A percentile compares a stretch with the other conserved stretches of the same genome.
Conservation (phyloP, 2,329 filamentous ascomycete species). For the Thermoascus crustaceus region DNA sequence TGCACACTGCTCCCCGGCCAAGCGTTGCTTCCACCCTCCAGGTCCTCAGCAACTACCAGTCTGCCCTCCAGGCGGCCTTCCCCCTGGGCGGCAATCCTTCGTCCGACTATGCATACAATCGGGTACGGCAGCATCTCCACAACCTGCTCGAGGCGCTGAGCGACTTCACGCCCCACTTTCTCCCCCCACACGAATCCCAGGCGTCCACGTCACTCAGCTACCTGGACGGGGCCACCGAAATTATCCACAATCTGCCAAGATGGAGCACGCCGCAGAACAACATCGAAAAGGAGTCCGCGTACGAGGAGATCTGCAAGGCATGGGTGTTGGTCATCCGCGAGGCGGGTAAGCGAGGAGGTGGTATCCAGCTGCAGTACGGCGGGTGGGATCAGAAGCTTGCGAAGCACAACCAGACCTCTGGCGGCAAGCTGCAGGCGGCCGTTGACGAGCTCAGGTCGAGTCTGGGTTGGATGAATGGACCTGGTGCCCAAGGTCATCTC, state of each 20-base stretch:
- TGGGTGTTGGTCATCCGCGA: conserved; percentile 90
- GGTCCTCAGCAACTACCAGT: conserved; percentile 75
- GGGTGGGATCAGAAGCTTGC: conserved; percentile 85
- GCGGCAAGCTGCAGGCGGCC: conserved; percentile 71
- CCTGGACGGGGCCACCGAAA: conserved; percentile 79
- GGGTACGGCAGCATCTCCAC: conserved; percentile 71
- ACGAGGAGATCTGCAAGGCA: conserved; percentile 89
- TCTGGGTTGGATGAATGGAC: conserved; percentile 67
- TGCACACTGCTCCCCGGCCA: conserved; percentile 76
- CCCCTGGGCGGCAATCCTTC: conserved; percentile 76
- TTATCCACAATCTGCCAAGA: conserved; percentile 81
- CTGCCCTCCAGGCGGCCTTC: conserved; percentile 67
- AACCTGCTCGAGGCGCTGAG: conserved; percentile 80
- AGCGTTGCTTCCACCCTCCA: conserved; percentile 71
- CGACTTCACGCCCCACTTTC: conserved; percentile 92
- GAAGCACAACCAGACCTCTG: conserved; percentile 81
- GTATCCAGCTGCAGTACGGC: conserved; percentile 79
- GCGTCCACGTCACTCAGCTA: conserved; percentile 76
- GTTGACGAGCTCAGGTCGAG: conserved; percentile 67
- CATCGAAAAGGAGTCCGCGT: conserved; percentile 88
- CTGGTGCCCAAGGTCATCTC: conserved; percentile 19
- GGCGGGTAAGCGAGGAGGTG: conserved; percentile 80
- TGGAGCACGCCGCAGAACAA: conserved; percentile 87
- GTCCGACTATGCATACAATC: conserved; percentile 91
- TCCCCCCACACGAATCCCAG: conserved; percentile 83